Evolutionary conservation across 371 early-diverging fungal genomes (phyloP), one percentile per base, ranked within the genome.

Genomic region (Neoconidiobolus thromboides): DNA sequence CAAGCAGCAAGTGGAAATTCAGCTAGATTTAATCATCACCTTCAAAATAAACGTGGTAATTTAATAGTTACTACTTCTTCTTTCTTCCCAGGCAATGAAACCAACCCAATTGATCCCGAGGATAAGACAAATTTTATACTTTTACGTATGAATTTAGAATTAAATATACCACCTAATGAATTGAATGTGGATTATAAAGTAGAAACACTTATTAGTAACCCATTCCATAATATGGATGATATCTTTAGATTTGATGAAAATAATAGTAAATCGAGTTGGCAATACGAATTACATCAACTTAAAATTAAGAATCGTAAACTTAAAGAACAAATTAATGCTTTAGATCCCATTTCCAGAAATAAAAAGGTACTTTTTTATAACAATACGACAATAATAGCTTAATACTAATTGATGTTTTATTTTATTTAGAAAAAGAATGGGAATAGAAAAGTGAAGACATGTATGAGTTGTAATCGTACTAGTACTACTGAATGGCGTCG

Each of bases 401-500:
- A 9, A 51, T 51, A 51, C 51, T 12, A 6, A 6, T 51, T 14
- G 12, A 6, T 36, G 6, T 14, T 7, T 6, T 51, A 51, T 12
- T 6, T 51, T 5, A 12, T 12, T 7, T 5, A 15, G 7, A 51
- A 51, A 51, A 26, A 26, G 26, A 26, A 26, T 26, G 26, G 26
- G 26, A 26, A 26, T 26, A 7, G 51, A 7, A 14, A 36, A 6
- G 51, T 36, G 6, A 57, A 46, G 38, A 14, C 14, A 4, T 66
- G 67, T 54, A 55, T 55, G 42, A 58, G 61, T 39, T 83, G 83
- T 64, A 71, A 74, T 62, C 73, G 74, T 49, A 72, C 76, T n/a
- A 74, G 76, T 47, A 83, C 83, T 9, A 81, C 83, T 9, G 79
- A 77, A 67, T 83, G 83, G 83, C 70, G 83, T 55, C 74, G 83